Percentiles rank a stretch among this genome's conserved stretches.
These are phyloP conservation scores for Haplosporangium sp. DNA, from an alignment of 371 early-diverging fungal genomes.

Conservation along the genomic window DNA sequence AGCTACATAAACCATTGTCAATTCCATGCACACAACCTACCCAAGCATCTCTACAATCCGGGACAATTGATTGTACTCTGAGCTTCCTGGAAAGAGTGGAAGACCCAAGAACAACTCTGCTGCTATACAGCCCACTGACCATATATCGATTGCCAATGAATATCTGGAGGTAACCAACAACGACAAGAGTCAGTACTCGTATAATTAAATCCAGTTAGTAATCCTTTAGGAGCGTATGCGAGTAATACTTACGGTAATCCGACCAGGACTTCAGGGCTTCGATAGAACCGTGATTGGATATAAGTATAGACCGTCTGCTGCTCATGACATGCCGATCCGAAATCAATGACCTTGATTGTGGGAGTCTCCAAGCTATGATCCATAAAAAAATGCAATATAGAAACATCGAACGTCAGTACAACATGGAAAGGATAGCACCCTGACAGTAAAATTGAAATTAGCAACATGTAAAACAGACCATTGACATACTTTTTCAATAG, in stretches of 20 bases:
- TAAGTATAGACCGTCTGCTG: conserved; percentile 89
- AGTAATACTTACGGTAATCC: conserved; percentile 75
- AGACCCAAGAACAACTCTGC: conserved; percentile 95
- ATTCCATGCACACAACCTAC: conserved; percentile 49
- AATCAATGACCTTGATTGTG: conserved; percentile 97
- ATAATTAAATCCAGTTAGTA: too few species aligned
- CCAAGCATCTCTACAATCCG: conserved; percentile 91
- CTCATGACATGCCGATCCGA: conserved; percentile 95
- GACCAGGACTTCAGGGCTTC: conserved; percentile 97
- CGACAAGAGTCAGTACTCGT: not conserved
- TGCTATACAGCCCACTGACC: conserved; percentile 99
- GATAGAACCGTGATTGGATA: conserved; percentile 97
- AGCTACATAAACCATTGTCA: not conserved
- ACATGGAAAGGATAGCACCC: not conserved
- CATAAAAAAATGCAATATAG: not conserved
- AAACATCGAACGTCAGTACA: not conserved
- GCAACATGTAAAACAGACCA: too few species aligned
- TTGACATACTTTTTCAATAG: conserved; percentile 80
- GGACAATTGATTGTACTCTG: conserved; percentile 89
- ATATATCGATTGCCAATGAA: conserved; percentile 97
- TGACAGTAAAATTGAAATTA: too few species aligned
- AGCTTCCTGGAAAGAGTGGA: conserved; percentile 93
- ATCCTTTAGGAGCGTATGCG: not conserved
- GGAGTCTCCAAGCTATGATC: conserved; percentile 72
- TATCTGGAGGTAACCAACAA: conserved; percentile 60